These are phyloP conservation scores for Botryotinia globosa DNA, from an alignment of 2,329 filamentous ascomycete genomes.

Conservation along the genomic window DNA sequence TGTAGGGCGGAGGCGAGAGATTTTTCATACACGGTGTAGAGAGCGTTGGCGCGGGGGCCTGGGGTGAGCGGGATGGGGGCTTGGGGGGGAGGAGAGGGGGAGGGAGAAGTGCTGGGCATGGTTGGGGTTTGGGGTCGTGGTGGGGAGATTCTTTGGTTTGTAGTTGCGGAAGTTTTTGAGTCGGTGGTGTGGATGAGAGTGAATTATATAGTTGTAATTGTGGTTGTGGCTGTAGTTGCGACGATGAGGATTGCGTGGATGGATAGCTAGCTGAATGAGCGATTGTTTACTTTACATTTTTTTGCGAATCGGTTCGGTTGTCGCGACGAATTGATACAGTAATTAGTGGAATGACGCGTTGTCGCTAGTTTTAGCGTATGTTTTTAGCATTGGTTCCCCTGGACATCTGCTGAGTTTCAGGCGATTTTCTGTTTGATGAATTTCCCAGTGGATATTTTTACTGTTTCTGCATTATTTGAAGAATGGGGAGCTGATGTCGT, in stretches of 20 bases:
- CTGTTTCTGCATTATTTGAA: neutral
- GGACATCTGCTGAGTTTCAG: neutral
- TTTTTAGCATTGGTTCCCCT: neutral
- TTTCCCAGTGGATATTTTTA: rapidly evolving
- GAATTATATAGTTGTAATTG: neutral
- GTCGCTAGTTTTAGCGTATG: neutral
- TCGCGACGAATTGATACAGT: neutral
- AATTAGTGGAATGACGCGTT: conserved; percentile 6
- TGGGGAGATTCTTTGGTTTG: neutral
- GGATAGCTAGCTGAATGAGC: neutral
- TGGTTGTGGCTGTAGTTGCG: neutral
- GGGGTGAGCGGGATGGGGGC: conserved; percentile 41
- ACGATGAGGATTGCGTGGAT: neutral
- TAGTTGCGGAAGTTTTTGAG: neutral
- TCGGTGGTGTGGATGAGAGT: neutral
- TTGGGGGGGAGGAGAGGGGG: conserved; percentile 27
- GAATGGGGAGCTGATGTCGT: neutral
- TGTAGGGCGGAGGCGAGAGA: conserved; percentile 53
- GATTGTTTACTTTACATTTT: conserved; percentile 7
- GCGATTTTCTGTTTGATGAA: neutral
- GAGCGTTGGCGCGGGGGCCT: conserved; percentile 55
- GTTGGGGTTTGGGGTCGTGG: neutral
- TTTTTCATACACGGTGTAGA: conserved; percentile 53
- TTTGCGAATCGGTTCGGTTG: conserved; percentile 6
- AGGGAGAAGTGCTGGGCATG: neutral